Percentiles rank a stretch among this genome's conserved stretches.
Conservation (phyloP, 148 eudicot genomes). For the Chenopodium formosanum region DNA sequence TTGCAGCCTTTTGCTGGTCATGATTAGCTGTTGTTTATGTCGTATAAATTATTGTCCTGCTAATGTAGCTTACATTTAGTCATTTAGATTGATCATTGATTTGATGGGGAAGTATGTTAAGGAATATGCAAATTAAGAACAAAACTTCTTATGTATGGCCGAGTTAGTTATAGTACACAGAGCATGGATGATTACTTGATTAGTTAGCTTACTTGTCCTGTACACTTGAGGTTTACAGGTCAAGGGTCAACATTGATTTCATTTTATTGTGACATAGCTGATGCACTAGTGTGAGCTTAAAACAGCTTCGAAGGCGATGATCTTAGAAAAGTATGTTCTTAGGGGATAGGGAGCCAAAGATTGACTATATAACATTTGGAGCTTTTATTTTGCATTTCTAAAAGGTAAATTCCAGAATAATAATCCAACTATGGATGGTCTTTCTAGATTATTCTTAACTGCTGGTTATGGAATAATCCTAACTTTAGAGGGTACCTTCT, state of each 20-base stretch:
- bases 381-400: background rate
- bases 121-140: background rate
- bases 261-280: background rate
- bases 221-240: background rate
- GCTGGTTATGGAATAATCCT: no score
- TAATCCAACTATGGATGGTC: no score
- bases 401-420: no score
- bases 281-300: background rate
- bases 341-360: background rate
- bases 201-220: background rate
- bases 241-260: background rate
- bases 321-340: background rate
- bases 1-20: background rate
- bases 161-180: background rate
- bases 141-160: background rate
- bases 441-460: no score
- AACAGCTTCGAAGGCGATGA: background rate
- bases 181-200: no score
- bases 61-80: background rate
- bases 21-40: background rate
- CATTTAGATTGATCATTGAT: background rate
- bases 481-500: no score
- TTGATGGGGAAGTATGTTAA: background rate
- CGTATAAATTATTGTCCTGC: background rate
- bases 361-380: background rate